Conservation (phyloP, 1,284 basidiomycete species). For the Nidula niveotomentosa region DNA sequence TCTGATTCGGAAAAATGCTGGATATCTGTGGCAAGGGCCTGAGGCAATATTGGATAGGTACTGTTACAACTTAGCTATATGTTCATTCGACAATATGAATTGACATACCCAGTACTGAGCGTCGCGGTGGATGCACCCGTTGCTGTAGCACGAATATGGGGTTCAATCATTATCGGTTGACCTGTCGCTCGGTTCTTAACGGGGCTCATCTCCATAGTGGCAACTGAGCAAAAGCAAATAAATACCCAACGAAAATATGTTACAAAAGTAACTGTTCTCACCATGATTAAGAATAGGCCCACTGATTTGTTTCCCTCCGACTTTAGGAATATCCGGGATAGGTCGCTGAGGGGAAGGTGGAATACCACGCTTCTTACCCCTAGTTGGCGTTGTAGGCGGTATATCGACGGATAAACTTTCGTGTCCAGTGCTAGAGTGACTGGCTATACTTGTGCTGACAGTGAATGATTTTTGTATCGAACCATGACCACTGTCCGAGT, state of each 20-base stretch:
- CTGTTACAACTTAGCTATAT: constrained; percentile 27
- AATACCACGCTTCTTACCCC: constrained; percentile 23
- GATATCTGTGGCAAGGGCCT: constrained; percentile 79
- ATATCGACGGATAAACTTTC: constrained; percentile 20
- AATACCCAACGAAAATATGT: constrained; percentile 6
- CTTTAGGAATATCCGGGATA: constrained; percentile 35
- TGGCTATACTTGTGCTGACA: constrained; percentile 25
- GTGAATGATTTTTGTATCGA: constrained; percentile 19
- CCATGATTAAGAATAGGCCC: constrained; percentile 65
- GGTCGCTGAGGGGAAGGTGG: constrained; percentile 43
- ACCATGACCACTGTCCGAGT: constrained; percentile 40
- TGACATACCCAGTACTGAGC: constrained; percentile 63
- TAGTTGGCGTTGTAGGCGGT: constrained; percentile 23
- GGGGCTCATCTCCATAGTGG: constrained; percentile 73
- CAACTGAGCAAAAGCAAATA: constrained; percentile 40
- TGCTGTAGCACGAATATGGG: constrained; percentile 24
- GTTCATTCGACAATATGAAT: not conserved
- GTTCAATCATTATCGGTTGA: constrained; percentile 69
- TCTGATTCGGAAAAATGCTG: constrained; percentile 82
- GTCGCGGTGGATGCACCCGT: constrained; percentile 37
- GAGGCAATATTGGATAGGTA: constrained; percentile 69
- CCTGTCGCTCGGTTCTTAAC: constrained; percentile 60
- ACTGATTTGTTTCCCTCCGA: constrained; percentile 65
- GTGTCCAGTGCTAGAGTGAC: constrained; percentile 24
- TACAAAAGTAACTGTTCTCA: constrained; percentile 23